Conservation (phyloP, 441 rosid genomes). For the Croton setiger region DNA sequence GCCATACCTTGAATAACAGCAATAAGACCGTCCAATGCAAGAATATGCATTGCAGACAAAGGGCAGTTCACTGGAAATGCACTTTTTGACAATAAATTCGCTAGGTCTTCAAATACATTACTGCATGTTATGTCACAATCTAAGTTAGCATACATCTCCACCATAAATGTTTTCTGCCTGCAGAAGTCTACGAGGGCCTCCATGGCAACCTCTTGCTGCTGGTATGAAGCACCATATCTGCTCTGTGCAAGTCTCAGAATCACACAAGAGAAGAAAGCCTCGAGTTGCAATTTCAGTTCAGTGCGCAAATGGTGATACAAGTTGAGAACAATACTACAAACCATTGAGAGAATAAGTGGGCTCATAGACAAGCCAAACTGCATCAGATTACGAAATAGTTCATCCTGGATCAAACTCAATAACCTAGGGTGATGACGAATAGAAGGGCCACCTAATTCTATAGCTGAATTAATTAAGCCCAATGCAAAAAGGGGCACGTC, state of each 20-base stretch:
- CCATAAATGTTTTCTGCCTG: constrained; percentile 77
- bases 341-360: constrained; percentile 86
- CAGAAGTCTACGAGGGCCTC: constrained; percentile 94
- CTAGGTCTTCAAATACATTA: constrained; percentile 84
- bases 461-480: constrained; percentile 84
- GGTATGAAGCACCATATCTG: constrained; percentile 76
- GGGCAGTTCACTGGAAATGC: constrained; percentile 90
- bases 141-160: constrained; percentile 83
- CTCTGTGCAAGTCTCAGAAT: constrained; percentile 83
- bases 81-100: constrained; percentile 77
- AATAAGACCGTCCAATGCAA: constrained; percentile 83
- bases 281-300: constrained; percentile 84
- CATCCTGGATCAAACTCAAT: constrained; percentile 72
- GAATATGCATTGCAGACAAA: constrained; percentile 80
- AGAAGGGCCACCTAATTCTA: constrained; percentile 80
- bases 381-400: constrained; percentile 77
- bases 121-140: constrained; percentile 90
- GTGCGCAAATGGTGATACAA: constrained; percentile 76
- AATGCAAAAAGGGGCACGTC: constrained; percentile 91
- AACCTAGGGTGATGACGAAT: constrained; percentile 61
- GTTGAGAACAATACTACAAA: constrained; percentile 82
- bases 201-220: constrained; percentile 94
- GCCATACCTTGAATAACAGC: constrained; percentile 75
- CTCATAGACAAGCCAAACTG: constrained; percentile 91
- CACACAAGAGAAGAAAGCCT: constrained; percentile 89